phyloP scores from a whole-genome alignment of 345 rosid species.

The Camelina neglecta region DNA sequence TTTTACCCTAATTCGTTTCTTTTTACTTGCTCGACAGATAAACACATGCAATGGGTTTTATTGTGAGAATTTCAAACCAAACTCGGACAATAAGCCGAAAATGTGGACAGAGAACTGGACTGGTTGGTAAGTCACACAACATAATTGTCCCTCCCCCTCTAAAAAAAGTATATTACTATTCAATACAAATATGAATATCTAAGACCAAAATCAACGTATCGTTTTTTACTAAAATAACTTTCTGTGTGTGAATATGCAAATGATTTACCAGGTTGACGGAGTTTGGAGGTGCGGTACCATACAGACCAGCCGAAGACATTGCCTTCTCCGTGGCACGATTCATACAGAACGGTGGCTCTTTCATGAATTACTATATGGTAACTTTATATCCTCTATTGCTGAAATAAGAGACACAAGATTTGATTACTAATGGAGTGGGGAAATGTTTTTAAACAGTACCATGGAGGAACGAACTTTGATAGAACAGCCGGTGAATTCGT shows the following conservation, averaged over 20 bases:
- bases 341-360: conserved; percentile 82
- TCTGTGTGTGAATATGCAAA: conserved; percentile 10
- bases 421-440: not conserved
- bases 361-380: conserved; percentile 88
- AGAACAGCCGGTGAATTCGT: conserved; percentile 87
- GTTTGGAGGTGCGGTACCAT: conserved; percentile 75
- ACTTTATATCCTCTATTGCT: conserved; percentile 8
- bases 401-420: not conserved
- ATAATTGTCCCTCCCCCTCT: not conserved
- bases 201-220: not conserved
- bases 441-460: conserved; percentile 59
- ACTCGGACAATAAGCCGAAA: conserved; percentile 68
- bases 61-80: conserved; percentile 78
- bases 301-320: conserved; percentile 85
- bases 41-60: conserved; percentile 92
- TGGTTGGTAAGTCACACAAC: conserved; percentile 69
- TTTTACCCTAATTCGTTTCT: conserved; percentile 1
- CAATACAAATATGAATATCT: not conserved
- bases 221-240: not conserved
- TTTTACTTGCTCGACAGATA: conserved; percentile 47
- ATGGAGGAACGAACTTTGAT: conserved; percentile 96
- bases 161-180: not conserved
- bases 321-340: conserved; percentile 85
- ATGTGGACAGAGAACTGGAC: conserved; percentile 99
- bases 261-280: conserved; percentile 58